Percentiles rank a stretch among this genome's conserved stretches.
These are phyloP conservation scores for Claviceps sp. DNA, from an alignment of 2,329 filamentous ascomycete species.

Conservation along the genomic window DNA sequence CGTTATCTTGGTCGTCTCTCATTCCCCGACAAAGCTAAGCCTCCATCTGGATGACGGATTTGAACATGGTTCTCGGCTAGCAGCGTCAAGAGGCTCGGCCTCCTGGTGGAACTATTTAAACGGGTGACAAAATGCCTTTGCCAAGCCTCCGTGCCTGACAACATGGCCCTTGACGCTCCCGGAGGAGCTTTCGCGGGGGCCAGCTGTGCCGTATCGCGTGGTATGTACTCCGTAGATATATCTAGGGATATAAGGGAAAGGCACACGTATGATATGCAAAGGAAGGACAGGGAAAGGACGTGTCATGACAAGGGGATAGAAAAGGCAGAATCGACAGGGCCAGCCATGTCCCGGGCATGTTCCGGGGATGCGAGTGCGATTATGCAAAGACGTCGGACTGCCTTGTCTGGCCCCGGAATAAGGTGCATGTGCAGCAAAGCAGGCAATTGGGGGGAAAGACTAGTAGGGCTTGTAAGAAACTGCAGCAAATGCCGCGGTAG, in stretches of 20 bases:
- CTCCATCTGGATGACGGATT: background rate
- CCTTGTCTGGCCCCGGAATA: background rate
- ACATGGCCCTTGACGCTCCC: background rate
- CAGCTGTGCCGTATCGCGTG: background rate
- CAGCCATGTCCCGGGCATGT: background rate
- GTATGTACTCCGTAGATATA: too few relatives aligned
- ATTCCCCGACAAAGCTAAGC: background rate
- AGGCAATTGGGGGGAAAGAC: too few relatives aligned
- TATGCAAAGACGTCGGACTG: background rate
- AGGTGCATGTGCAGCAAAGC: too few relatives aligned
- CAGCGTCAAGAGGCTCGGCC: too few relatives aligned
- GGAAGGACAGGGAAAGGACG: background rate
- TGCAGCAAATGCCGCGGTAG: too few relatives aligned
- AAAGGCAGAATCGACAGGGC: background rate
- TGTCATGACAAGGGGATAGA: background rate
- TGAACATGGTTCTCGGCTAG: background rate
- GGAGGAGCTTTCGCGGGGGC: background rate
- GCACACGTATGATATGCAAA: too few relatives aligned
- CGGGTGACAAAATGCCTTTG: background rate
- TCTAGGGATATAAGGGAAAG: too few relatives aligned
- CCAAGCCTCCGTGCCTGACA: background rate
- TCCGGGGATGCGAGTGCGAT: slow-evolving; percentile 2
- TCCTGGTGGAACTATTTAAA: too few relatives aligned
- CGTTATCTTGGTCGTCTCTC: too few relatives aligned
- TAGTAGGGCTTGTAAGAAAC: too few relatives aligned